Evolutionary conservation across 306 rosid species (phyloP).

Genomic region (Mimosa bimucronata): DNA sequence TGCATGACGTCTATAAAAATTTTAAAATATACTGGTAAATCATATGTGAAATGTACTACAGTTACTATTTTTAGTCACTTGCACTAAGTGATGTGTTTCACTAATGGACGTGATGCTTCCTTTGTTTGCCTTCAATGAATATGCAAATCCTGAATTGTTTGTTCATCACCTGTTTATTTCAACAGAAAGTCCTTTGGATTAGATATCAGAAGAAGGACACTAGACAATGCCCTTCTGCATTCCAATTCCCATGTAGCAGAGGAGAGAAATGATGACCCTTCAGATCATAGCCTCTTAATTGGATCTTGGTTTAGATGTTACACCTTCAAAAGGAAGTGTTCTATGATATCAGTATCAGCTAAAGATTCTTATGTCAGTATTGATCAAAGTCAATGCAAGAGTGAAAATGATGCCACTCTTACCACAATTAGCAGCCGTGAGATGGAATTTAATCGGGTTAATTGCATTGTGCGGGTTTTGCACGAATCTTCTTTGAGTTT

Average conservation of each 20-base stretch:
- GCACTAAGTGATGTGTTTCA: neutral
- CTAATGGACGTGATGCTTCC: neutral
- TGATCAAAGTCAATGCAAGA: slow-evolving; percentile 41
- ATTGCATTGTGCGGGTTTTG: slow-evolving; percentile 52
- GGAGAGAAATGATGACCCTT: slow-evolving; percentile 36
- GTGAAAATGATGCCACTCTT: slow-evolving; percentile 37
- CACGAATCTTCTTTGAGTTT: slow-evolving; percentile 74
- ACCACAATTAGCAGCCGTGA: slow-evolving; percentile 32
- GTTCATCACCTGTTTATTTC: slow-evolving; percentile 24
- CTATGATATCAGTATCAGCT: slow-evolving; percentile 38
- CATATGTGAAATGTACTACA: neutral
- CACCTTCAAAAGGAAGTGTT: slow-evolving; percentile 43
- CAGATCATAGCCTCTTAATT: slow-evolving; percentile 34
- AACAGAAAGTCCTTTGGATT: slow-evolving; percentile 45
- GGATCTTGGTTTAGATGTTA: slow-evolving; percentile 40
- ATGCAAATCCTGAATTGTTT: slow-evolving; percentile 26
- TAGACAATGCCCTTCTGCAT: slow-evolving; percentile 34
- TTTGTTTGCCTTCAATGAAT: neutral
- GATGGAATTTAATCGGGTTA: slow-evolving; percentile 52
- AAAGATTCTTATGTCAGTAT: slow-evolving; percentile 38
- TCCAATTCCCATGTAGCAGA: slow-evolving; percentile 43
- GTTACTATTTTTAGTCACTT: neutral
- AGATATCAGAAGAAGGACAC: slow-evolving; percentile 42
- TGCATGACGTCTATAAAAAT: neutral
- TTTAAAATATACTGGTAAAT: neutral